Evolutionary conservation across 1,284 basidiomycete genomes (phyloP), one percentile per base, ranked within the genome.

Genomic region (Tilletia caries): DNA sequence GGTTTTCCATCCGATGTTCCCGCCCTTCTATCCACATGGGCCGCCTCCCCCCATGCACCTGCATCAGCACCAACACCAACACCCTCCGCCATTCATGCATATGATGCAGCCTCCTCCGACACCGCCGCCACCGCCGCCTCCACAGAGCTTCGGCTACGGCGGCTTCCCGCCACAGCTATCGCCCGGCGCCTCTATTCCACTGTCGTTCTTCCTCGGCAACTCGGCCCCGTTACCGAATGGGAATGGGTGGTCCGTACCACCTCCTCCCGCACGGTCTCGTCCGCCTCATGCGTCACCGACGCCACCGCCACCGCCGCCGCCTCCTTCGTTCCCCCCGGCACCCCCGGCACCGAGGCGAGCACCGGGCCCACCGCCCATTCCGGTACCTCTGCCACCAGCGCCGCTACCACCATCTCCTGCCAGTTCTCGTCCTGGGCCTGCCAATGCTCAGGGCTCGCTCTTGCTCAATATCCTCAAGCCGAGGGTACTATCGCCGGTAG

Each of bases 141-240:
- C 37, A 15, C 37, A 6, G 15, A 41, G 37, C 37, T 41, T 41
- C 15, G 37, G 37, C 37, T 41, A 41, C 37, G 37, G 37, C 15
- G 37, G 37, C 10, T 41, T 41, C 37, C 37, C 52, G 5, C 52
- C 29, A 5, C 52, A 18, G 12, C 29, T 23, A 13, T 13, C 52
- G 25, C 52, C 52, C 15, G 52, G 52, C 52, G 52, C 52, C 29
- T 54, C 52, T 6, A 54, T 54, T 54, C 52, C 52, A 23, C 52
- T 54, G 23, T 54, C 52, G 13, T 54, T 54, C 25, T 54, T 54
- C 3, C 52, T 54, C 5, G 52, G 52, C 18, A 54, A 23, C n/a
- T n/a, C 48, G n/a, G 13, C 48, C 27, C 52, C 52, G 27, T 15
- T 29, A 15, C 37, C 37, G 15, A 10, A 6, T 15, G 15, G 8